These are phyloP conservation scores for Oxyria digyna DNA, from an alignment of 148 eudicot genomes.

Conservation along the genomic window DNA sequence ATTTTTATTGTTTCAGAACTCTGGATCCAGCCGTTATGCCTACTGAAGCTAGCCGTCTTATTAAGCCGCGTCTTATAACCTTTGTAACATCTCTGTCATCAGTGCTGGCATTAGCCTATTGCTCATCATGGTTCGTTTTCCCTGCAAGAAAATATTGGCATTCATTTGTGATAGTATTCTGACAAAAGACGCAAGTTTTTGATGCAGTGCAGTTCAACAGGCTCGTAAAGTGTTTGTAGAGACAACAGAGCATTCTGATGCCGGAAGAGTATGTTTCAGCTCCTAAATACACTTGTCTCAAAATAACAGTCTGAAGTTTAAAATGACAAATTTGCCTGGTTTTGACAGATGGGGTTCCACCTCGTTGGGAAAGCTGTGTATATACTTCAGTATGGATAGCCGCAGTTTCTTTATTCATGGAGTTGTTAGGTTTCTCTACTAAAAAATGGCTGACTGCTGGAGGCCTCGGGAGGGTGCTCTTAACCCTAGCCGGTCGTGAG, in stretches of 20 bases:
- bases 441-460: constrained; percentile 89
- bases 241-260: no score
- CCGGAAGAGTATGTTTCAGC: no score
- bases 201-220: no score
- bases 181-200: no score
- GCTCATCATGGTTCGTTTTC: constrained; percentile 56
- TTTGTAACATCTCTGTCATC: constrained; percentile 68
- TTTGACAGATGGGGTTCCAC: constrained; percentile 63
- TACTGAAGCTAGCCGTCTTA: constrained; percentile 62
- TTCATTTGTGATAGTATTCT: no score
- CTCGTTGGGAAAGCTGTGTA: constrained; percentile 83
- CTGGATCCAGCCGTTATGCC: constrained; percentile 67
- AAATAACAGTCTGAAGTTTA: no score
- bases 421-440: constrained; percentile 83
- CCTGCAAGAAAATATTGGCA: not conserved
- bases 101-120: constrained; percentile 67
- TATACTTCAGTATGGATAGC: constrained; percentile 85
- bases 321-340: no score
- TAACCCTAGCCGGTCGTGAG: constrained; percentile 94
- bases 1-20: constrained; percentile 43
- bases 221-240: no score
- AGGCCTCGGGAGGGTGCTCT: constrained; percentile 86
- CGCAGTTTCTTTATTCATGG: constrained; percentile 77
- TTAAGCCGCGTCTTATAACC: constrained; percentile 60
- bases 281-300: no score